phyloP scores from a whole-genome alignment of 2,329 filamentous ascomycete species.

The Neodidymelliopsis sp. region DNA sequence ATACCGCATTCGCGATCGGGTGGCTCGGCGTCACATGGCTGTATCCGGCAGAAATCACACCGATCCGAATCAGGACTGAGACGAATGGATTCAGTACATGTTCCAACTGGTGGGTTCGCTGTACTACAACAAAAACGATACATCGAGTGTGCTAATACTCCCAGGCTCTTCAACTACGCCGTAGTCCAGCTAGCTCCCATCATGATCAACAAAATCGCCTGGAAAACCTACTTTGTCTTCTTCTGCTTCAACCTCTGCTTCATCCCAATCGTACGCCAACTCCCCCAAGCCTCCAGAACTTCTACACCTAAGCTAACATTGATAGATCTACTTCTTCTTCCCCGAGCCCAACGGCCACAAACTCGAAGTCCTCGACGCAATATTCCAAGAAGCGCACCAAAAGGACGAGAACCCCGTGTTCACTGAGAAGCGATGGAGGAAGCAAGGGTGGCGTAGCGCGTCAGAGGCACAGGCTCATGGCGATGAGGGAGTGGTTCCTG shows the following conservation, averaged over 20 bases:
- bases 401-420: neutral
- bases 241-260: neutral
- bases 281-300: neutral
- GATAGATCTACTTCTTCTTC: neutral
- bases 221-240: neutral
- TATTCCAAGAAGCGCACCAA: neutral
- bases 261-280: neutral
- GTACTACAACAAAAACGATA: no score
- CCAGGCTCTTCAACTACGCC: neutral
- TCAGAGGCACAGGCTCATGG: neutral
- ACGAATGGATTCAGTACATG: neutral
- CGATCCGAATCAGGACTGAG: neutral
- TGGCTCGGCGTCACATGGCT: constrained; percentile 65
- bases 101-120: neutral
- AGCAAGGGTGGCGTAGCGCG: neutral
- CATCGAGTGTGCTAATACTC: neutral
- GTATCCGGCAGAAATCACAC: constrained; percentile 71
- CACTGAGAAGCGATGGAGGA: neutral
- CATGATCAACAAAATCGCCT: neutral
- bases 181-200: neutral
- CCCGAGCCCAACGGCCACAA: neutral
- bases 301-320: neutral
- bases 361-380: neutral
- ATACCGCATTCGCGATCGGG: constrained; percentile 69
- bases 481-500: neutral